A percentile compares a stretch with the other conserved stretches of the same genome.
phyloP scores from a whole-genome alignment of 768 basidiomycete genomes.

The Boletus pseudopeckii region DNA sequence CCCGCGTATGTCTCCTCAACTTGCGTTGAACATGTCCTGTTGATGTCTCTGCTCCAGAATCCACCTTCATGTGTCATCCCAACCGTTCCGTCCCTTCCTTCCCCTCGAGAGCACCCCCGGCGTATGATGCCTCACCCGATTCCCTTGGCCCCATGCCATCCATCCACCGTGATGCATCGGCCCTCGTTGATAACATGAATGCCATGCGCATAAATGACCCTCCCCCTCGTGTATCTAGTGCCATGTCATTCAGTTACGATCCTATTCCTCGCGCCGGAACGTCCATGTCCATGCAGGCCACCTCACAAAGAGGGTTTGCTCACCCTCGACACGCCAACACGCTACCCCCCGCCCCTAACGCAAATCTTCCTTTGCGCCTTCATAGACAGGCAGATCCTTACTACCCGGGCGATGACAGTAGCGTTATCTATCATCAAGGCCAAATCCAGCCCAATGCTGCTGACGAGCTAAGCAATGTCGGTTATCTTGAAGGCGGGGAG shows the following conservation, averaged over 20 bases:
- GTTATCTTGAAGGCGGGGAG: slow-evolving; percentile 25
- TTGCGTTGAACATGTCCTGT: not conserved
- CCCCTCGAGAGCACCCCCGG: slow-evolving; percentile 36
- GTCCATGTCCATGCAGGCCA: slow-evolving; percentile 50
- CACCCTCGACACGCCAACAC: slow-evolving; percentile 43
- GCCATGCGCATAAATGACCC: slow-evolving; percentile 51
- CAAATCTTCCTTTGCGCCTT: slow-evolving; percentile 17
- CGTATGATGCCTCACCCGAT: slow-evolving; percentile 29
- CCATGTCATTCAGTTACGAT: slow-evolving; percentile 35
- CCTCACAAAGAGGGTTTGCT: slow-evolving; percentile 27
- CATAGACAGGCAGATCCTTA: slow-evolving; percentile 26
- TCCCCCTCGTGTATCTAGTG: slow-evolving; percentile 28
- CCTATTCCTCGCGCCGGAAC: slow-evolving; percentile 54
- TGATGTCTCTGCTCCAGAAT: slow-evolving; percentile 15
- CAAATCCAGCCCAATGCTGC: not conserved
- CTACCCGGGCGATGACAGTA: slow-evolving; percentile 35
- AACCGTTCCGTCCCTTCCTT: slow-evolving; percentile 50
- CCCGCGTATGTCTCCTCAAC: slow-evolving; percentile 20
- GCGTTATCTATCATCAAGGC: slow-evolving; percentile 9
- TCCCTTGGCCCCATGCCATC: slow-evolving; percentile 31
- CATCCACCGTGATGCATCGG: slow-evolving; percentile 40
- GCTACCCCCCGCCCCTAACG: slow-evolving; percentile 33
- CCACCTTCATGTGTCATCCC: slow-evolving; percentile 39
- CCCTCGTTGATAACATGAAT: slow-evolving; percentile 49
- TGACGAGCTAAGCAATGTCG: slow-evolving; percentile 23